A percentile compares a stretch with the other conserved stretches of the same genome.
Conservation (phyloP, 225 moss, liverwort and hornwort genomes). For the Physcomitrium patens region DNA sequence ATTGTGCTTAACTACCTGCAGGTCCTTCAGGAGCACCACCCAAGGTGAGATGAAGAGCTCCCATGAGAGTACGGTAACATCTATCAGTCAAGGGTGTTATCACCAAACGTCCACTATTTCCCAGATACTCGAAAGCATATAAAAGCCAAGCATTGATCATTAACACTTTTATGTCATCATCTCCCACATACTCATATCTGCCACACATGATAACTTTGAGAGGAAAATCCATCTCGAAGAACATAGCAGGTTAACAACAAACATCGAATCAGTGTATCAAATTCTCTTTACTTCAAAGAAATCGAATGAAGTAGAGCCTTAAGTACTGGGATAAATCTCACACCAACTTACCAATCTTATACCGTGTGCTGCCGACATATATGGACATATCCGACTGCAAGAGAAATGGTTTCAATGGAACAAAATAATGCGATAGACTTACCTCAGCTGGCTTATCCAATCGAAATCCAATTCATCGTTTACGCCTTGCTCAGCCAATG, state of each 20-base stretch:
- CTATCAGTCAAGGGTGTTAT: slow-evolving; percentile 88
- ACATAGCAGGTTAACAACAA: neutral
- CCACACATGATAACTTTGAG: neutral
- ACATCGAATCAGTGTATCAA: neutral
- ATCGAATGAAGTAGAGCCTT: neutral
- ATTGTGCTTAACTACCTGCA: slow-evolving; percentile 42
- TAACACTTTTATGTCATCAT: slow-evolving; percentile 60
- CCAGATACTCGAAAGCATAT: slow-evolving; percentile 84
- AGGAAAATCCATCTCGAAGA: neutral
- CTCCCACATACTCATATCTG: slow-evolving; percentile 65
- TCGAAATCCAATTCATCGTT: slow-evolving; percentile 77
- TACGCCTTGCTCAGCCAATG: slow-evolving; percentile 72
- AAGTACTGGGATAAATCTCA: neutral
- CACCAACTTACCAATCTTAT: neutral
- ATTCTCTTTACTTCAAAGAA: neutral
- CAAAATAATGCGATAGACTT: neutral
- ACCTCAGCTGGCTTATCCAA: slow-evolving; percentile 88
- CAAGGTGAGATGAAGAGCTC: slow-evolving; percentile 78
- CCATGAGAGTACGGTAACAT: slow-evolving; percentile 84
- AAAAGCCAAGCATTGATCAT: slow-evolving; percentile 81
- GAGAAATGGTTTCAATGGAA: neutral
- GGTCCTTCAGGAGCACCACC: slow-evolving; percentile 93
- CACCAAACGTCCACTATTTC: slow-evolving; percentile 75
- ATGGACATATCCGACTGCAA: too few species aligned
- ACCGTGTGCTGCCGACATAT: neutral